Percentiles rank a stretch among this genome's conserved stretches.
These are phyloP conservation scores for Tolypocladium ophioglossoides DNA, from an alignment of 2,329 filamentous ascomycete genomes.

Conservation along the genomic window DNA sequence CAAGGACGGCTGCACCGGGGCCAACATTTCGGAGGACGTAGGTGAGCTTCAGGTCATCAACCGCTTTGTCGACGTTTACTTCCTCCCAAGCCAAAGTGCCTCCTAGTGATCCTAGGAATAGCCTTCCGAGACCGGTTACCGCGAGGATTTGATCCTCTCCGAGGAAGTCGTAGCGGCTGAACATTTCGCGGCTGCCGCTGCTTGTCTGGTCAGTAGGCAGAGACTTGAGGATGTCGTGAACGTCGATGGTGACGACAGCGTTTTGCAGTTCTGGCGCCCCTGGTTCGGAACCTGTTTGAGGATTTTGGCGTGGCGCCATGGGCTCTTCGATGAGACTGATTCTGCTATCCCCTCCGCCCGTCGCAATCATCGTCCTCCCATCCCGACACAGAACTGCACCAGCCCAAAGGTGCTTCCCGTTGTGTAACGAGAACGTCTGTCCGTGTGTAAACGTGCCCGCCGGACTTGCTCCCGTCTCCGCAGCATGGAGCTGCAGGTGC, in stretches of 20 bases:
- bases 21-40: conserved; percentile 33
- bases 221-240: conserved; percentile 19
- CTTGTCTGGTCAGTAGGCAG: conserved; percentile 5
- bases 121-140: conserved; percentile 48
- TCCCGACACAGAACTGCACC: conserved; percentile 32
- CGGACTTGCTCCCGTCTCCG: conserved; percentile 1
- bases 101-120: conserved; percentile 36
- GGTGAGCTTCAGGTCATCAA: conserved; percentile 31
- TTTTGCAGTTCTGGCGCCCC: not conserved
- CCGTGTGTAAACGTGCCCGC: conserved; percentile 35
- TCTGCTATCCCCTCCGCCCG: conserved; percentile 78
- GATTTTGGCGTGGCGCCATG: not conserved
- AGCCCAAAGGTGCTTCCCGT: conserved; percentile 89
- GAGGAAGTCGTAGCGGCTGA: conserved; percentile 56
- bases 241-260: conserved; percentile 15
- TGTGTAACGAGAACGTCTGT: conserved; percentile 53
- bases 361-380: conserved; percentile 40
- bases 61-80: conserved; percentile 21
- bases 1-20: conserved; percentile 32
- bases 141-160: conserved; percentile 40
- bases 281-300: not conserved
- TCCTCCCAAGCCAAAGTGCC: conserved; percentile 30
- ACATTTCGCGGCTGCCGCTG: conserved; percentile 24
- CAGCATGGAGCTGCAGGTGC: conserved; percentile 36
- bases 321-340: conserved; percentile 37